phyloP scores from a whole-genome alignment of 495 filamentous ascomycete species.

The Xylaria telfairii region DNA sequence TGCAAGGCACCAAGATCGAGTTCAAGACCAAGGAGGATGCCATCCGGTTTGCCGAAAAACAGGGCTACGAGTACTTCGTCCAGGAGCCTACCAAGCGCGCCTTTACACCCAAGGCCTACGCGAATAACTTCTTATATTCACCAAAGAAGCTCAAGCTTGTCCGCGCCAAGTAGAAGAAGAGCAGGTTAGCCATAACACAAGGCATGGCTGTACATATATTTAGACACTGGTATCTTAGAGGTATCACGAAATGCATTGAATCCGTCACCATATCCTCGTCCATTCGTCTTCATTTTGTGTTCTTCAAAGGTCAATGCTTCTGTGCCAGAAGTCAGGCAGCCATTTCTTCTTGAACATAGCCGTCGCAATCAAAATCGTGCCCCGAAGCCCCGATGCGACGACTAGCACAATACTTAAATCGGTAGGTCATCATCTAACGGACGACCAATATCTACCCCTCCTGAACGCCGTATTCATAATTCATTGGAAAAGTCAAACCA shows the following conservation, averaged over 20 bases:
- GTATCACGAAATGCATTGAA: conserved; percentile 13
- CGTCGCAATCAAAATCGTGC: neutral
- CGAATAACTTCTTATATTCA: conserved; percentile 90
- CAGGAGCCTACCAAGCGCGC: conserved; percentile 92
- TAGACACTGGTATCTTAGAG: conserved; percentile 33
- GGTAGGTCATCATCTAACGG: neutral
- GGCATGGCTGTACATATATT: conserved; percentile 41
- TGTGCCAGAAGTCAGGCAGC: neutral
- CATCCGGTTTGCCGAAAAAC: conserved; percentile 94
- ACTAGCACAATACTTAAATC: neutral
- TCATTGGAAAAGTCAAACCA: neutral
- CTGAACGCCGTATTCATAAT: conserved; percentile 11
- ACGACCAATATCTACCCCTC: neutral
- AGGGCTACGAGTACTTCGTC: conserved; percentile 98
- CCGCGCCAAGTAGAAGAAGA: conserved; percentile 75
- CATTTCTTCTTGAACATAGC: neutral
- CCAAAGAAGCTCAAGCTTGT: conserved; percentile 88
- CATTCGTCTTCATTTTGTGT: neutral
- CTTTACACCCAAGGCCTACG: conserved; percentile 90
- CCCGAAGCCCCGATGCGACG: neutral
- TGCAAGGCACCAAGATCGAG: conserved; percentile 89
- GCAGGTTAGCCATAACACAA: conserved; percentile 11
- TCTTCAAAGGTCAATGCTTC: neutral
- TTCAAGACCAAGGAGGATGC: conserved; percentile 97
- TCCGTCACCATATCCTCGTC: neutral